A percentile compares a stretch with the other conserved stretches of the same genome.
phyloP scores from a whole-genome alignment of 179 eudicot species.

The Camellia oleifera region DNA sequence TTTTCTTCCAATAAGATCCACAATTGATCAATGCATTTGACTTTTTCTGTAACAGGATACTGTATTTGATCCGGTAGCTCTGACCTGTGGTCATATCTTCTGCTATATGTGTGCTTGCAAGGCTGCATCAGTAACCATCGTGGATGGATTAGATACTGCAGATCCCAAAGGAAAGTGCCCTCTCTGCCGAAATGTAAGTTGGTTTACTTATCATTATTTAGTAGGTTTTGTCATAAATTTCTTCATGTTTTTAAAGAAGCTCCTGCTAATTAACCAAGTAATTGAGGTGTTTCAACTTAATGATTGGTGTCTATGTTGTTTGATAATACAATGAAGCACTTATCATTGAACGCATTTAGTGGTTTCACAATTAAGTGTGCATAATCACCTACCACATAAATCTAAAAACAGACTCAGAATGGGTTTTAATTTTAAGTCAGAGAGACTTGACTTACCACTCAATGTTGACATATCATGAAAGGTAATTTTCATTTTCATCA shows the following conservation, averaged over 20 bases:
- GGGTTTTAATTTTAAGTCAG: too few species aligned
- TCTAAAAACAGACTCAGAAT: neutral
- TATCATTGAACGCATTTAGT: too few species aligned
- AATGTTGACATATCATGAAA: too few species aligned
- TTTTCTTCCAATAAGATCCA: neutral
- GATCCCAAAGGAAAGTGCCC: constrained; percentile 71
- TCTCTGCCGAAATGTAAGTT: constrained; percentile 72
- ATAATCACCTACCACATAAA: too few species aligned
- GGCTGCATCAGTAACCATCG: constrained; percentile 82
- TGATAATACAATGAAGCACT: too few species aligned
- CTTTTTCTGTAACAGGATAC: constrained; percentile 54
- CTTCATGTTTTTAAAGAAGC: neutral
- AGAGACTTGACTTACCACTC: too few species aligned
- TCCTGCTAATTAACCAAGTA: neutral
- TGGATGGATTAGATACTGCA: constrained; percentile 73
- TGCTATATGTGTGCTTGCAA: constrained; percentile 89
- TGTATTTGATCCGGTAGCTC: constrained; percentile 85
- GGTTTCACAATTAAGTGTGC: too few species aligned
- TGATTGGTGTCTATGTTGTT: neutral
- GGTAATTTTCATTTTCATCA: too few species aligned
- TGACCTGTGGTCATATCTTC: constrained; percentile 85
- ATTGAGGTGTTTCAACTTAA: too few species aligned
- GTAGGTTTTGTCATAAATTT: neutral
- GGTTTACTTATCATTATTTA: neutral
- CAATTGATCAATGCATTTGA: neutral